Evolutionary conservation across 2,329 filamentous ascomycete genomes (phyloP).

Genomic region (Fusarium sp.): DNA sequence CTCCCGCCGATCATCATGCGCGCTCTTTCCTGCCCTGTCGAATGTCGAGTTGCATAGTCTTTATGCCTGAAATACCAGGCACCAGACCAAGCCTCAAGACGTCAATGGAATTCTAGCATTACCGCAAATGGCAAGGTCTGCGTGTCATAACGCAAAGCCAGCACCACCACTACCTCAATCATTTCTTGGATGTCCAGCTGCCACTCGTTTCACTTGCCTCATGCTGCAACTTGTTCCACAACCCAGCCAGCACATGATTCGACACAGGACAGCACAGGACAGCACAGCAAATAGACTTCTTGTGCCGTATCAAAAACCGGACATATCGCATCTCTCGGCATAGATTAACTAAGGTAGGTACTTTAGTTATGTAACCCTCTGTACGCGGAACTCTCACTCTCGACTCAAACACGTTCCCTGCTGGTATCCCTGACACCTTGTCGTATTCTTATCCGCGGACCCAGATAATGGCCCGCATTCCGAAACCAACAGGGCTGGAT

Average conservation of each 20-base stretch:
- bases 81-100: not conserved
- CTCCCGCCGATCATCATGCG: constrained; percentile 5
- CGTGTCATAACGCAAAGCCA: not conserved
- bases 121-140: not conserved
- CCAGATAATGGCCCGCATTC: constrained; percentile 30
- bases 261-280: not conserved
- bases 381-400: constrained; percentile 23
- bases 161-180: not conserved
- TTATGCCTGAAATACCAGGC: not conserved
- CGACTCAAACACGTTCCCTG: constrained; percentile 22
- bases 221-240: not conserved
- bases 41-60: not conserved
- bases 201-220: constrained; percentile 12
- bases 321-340: constrained; percentile 10
- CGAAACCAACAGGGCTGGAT: constrained; percentile 40
- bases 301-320: constrained; percentile 6
- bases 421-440: constrained; percentile 1
- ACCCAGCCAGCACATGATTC: constrained; percentile 13
- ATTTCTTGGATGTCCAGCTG: not conserved
- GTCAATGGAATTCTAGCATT: not conserved
- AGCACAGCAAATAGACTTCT: constrained; percentile 1
- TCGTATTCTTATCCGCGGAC: constrained; percentile 17
- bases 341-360: constrained; percentile 19
- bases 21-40: constrained; percentile 15
- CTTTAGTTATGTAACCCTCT: constrained; percentile 29